Evolutionary conservation across 208 protist genomes (phyloP), one percentile per base, ranked within the genome.

Genomic region (Acanthamoeba triangularis): DNA sequence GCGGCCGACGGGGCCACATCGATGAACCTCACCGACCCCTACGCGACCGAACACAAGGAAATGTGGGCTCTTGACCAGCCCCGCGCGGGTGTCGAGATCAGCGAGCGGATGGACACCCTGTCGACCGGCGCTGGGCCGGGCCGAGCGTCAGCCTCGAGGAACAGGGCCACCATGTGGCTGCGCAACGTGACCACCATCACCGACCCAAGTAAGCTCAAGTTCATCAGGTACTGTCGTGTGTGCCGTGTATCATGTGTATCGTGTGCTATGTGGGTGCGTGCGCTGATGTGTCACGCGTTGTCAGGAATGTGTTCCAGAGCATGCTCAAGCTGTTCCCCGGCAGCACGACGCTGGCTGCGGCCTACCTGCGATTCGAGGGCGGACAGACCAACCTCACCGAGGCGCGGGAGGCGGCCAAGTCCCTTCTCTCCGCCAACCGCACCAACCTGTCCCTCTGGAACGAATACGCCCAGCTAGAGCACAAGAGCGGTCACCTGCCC

Each of bases 391-490:
- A 56, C n/a, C 76, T 85, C 13, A 20, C 41, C 35, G 76, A 85
- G 44, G 76, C 76, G 18, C 76, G 76, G 11, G 76, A 85, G 76
- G 76, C 76, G 16, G 84, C 84, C 35, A 91, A 91, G 84, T 65
- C 52, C 23, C 84, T 91, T 14, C 84, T 91, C 56, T 72, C 56
- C 2, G 56, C 84, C 14, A 33, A 69, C 13, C 47, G 84, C 28
- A 44, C 47, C 11, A 69, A 91, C 30, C 84, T 91, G 14, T 5
- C 30, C 4, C 33, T 91, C 25, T 91, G 59, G 56, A 63, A 91
- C 56, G 84, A 91, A 28, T 91, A 91, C 84, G 84, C 84, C 23
- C 84, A 91, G 33, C 49, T 91, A 1, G 84, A 91, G 61, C 33
- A 91, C 84, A 41, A 37, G 52, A 91, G 56, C 41, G 84, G 56